Conservation (phyloP, 1,284 basidiomycete genomes). For the Ceratobasidium sp. region DNA sequence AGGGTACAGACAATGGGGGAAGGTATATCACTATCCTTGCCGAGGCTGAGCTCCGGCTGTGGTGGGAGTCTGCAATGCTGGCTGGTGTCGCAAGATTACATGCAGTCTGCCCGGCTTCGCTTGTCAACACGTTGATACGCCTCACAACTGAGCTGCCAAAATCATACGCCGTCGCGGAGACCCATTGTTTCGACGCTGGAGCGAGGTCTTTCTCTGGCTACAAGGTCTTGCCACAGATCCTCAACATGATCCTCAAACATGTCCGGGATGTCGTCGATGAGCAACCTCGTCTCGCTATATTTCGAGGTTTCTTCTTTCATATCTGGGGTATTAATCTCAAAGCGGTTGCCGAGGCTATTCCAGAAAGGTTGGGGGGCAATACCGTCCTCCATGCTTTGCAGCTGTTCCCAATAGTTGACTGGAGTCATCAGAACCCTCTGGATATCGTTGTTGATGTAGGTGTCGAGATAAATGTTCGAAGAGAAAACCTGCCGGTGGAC, state of each 20-base stretch:
- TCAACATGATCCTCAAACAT: neutral
- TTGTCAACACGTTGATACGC: neutral
- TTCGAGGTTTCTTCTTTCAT: conserved; percentile 14
- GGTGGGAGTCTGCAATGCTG: neutral
- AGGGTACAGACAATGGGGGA: neutral
- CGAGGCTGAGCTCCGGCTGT: no score
- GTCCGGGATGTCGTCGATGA: neutral
- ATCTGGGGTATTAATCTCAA: conserved; percentile 29
- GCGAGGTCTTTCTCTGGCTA: neutral
- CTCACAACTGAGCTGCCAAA: neutral
- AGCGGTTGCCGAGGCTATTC: no score
- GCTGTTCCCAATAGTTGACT: conserved; percentile 8
- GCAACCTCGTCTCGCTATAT: neutral
- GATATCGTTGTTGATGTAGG: conserved; percentile 20
- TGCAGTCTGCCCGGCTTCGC: no score
- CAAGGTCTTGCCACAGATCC: neutral
- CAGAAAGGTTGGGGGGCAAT: neutral
- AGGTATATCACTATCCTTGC: neutral
- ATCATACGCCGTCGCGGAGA: neutral
- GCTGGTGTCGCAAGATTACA: neutral
- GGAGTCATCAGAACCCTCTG: neutral
- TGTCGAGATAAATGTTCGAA: neutral
- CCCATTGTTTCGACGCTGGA: neutral
- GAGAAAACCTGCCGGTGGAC: neutral
- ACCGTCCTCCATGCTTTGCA: neutral